Evolutionary conservation across 164 flowering plant species (phyloP).

Genomic region (Vitis rupestris): DNA sequence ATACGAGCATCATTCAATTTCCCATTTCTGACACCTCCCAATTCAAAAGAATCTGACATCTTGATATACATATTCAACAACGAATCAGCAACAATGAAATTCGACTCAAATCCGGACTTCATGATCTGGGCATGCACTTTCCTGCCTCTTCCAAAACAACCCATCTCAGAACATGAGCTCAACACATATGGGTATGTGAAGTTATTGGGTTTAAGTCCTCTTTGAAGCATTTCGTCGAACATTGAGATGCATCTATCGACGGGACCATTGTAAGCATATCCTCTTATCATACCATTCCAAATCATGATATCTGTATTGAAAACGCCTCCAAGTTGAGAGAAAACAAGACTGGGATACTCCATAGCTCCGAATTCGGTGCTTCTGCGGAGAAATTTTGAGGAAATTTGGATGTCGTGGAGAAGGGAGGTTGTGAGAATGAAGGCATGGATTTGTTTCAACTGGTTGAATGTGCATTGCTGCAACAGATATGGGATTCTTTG

Average conservation of each 20-base stretch:
- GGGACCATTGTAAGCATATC: slow-evolving; percentile 46
- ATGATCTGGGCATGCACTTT: slow-evolving; percentile 38
- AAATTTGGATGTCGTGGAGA: slow-evolving; percentile 19
- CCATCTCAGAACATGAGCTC: slow-evolving; percentile 29
- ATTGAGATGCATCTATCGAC: slow-evolving; percentile 25
- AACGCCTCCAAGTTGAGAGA: slow-evolving; percentile 22
- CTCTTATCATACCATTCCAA: slow-evolving; percentile 48
- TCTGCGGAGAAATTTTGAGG: slow-evolving; percentile 39
- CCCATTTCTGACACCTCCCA: not conserved
- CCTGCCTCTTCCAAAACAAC: slow-evolving; percentile 23
- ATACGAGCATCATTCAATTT: slow-evolving; percentile 22
- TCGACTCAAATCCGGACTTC: slow-evolving; percentile 32
- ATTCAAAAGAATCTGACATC: slow-evolving; percentile 1
- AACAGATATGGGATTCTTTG: slow-evolving; percentile 21
- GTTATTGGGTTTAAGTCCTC: slow-evolving; percentile 40
- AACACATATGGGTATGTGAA: slow-evolving; percentile 47
- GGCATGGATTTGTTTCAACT: slow-evolving; percentile 45
- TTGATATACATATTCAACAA: slow-evolving; percentile 36
- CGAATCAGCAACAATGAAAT: slow-evolving; percentile 22
- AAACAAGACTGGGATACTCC: slow-evolving; percentile 37
- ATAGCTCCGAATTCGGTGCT: slow-evolving; percentile 47
- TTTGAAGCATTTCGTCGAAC: slow-evolving; percentile 41
- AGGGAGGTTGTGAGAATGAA: slow-evolving; percentile 28
- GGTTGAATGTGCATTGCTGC: slow-evolving; percentile 38
- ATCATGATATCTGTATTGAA: slow-evolving; percentile 17